Evolutionary conservation across 108 stramenopile species (phyloP), one percentile per base, ranked within the genome.

Genomic region (Cyclotella baltica): DNA sequence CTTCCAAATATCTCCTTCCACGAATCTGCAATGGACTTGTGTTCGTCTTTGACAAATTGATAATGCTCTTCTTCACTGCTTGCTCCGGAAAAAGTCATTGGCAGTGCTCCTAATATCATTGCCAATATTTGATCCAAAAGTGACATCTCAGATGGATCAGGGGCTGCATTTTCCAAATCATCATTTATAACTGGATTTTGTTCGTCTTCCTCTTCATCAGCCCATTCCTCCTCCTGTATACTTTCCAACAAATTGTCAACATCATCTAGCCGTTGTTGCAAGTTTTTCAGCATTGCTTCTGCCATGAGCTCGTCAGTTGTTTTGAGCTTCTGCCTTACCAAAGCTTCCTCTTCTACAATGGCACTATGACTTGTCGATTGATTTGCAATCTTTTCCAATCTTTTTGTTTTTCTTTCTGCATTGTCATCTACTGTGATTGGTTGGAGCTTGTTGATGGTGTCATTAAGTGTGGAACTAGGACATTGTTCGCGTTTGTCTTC

Each of bases 191-290:
- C 43, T 19, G 58, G 59, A 2, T 37, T 3, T 11, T 72, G 70
- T 52, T 70, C 66, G 8, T 61, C 83, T 15, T 84, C 83, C 47
- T 87, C 86, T 34, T 85, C 86, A 35, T 85, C 84, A 22, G 79
- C 83, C 86, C 86, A 87, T 55, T 87, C 83, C 34, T 87, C 86
- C 37, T 87, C 86, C 51, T 87, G 86, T 15, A 87, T 48, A 15
- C 67, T 71, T 53, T 87, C 86, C 6, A 87, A 50, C 30, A 87
- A 53, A 18, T 85, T 84, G 56, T 87, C 86, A 19, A 87, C 80
- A 31, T 69, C 80, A n/a, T 84, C 29, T 36, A 87, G 34, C 20
- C 80, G 66, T 55, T 80, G 40, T 57, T 87, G 70, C 20, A 87
- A 34, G 20, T 76, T 77, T 35, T 62, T 56, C 20, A 87, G 65